Base-by-base conservation (phyloP, 805 yeast species). In the Wickerhamomyces ciferrii region DNA sequence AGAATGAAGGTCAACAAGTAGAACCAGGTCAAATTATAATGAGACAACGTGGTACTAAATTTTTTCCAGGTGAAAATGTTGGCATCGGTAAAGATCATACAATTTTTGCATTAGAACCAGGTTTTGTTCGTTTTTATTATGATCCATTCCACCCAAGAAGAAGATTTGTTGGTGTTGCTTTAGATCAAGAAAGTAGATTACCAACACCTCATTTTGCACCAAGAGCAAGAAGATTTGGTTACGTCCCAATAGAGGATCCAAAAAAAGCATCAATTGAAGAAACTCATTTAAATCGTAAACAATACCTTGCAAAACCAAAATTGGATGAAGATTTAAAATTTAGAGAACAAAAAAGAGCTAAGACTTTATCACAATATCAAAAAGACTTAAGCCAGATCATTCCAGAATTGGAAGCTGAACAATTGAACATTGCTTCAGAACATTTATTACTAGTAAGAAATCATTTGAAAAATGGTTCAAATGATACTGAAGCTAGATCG, bases 131-230 rank as follows among this genome's bases (percentile, higher is more conserved):
- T 52, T 94, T 79, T 68, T 94, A 94, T 67, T 70, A 84, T 50
- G 97, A 94, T 70, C 98, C 99, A 5, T 94, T 94, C 75, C 98
- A 94, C 61, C 97, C 98, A 39, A 79, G 81, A 63, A 81, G 97
- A 62, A 85, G 83, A 61, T 88, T 87, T 61, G 86, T 90, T 52
- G 99, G 99, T 36, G 82, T 94, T 35, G 90, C 96, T 0, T 73
- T 94, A 43, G 70, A 69, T 35, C 74, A 75, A 48, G 85, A 82
- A 2, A 67, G 78, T 32, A 69, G 72, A 50, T 75, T 92, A 34
- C 99, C 99, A 38, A 81, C 88, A 15, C 87, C 92, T 7, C 98
- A 94, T 65, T 92, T 91, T 65, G 84, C 74, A n/a, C 97, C 98
- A 39, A 76, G 90, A 41, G 71, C 78, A 9, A 81, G 99, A 69